These are phyloP conservation scores for Cardiosporidium cionae DNA, from an alignment of 169 alveolate genomes.

Conservation along the genomic window DNA sequence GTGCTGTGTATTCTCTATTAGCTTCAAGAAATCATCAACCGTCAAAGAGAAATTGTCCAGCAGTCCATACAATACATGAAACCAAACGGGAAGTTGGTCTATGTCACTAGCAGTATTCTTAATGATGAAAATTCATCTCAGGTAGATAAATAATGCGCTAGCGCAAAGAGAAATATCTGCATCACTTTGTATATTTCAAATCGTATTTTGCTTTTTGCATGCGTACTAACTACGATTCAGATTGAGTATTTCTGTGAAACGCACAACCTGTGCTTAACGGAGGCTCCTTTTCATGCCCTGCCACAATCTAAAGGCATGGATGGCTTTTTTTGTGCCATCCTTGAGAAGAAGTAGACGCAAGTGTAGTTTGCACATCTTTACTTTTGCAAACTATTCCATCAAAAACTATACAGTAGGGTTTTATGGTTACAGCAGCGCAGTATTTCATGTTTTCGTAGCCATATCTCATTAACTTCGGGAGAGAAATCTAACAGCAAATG, in stretches of 20 bases:
- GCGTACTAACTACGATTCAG: background rate
- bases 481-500: too few species aligned
- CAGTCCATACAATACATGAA: slow-evolving; percentile 55
- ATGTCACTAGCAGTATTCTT: slow-evolving; percentile 77
- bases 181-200: background rate
- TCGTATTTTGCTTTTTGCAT: background rate
- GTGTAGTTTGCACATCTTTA: too few species aligned
- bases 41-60: slow-evolving; percentile 62
- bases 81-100: slow-evolving; percentile 76
- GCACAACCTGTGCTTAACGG: slow-evolving; percentile 54
- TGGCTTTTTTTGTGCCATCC: slow-evolving; percentile 82
- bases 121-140: slow-evolving; percentile 70
- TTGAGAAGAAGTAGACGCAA: slow-evolving; percentile 19
- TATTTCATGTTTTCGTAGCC: too few species aligned
- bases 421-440: too few species aligned
- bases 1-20: too few species aligned
- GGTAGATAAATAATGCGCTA: slow-evolving; percentile 21
- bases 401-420: too few species aligned
- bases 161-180: too few species aligned
- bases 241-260: slow-evolving; percentile 32
- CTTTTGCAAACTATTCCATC: too few species aligned
- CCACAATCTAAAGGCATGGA: slow-evolving; percentile 85
- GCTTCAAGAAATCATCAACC: slow-evolving; percentile 28
- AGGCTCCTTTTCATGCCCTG: slow-evolving; percentile 70
- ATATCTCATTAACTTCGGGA: too few species aligned